Evolutionary conservation across 129 eudicot genomes (phyloP), one percentile per base, ranked within the genome.

Genomic region (Calendula officinalis): DNA sequence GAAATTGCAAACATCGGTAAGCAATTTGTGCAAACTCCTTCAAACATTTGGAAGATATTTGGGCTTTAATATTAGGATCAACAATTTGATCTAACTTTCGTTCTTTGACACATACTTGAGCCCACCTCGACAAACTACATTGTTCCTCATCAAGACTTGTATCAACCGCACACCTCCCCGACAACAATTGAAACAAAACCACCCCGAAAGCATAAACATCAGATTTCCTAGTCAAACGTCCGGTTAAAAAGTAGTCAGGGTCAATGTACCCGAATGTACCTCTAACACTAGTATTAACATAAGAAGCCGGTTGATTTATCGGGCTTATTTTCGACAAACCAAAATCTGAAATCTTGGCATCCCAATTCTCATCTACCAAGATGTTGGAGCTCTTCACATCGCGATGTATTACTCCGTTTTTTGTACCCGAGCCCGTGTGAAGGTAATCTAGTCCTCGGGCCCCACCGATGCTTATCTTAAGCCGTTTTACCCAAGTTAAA

Each of bases 211-310:
- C 55, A 14, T 13, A 49, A 2, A 5, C 9, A 5, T 49, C 30
- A 1, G 30, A 49, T 49, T 14, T 14, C 27, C 27, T 49, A 0
- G 30, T 49, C 8, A 14, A 49, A 49, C 55, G 27, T 13, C 55
- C 27, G 6, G 55, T 45, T 45, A 45, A 8, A 49, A 2, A 49
- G 7, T 14, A 49, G 6, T 13, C 7, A 49, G 30, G 55, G 15
- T 49, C 30, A 8, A 49, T 49, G 30, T 45, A 45, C 51, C 57
- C 57, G 7, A 51, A 51, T 5, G 57, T 51, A 4, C 57, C 57
- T 51, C 30, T 51, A 16, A 51, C 57, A 51, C 27, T 5, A 22
- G 57, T 51, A 11, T 51, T 51, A 11, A 51, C 57, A 51, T 51
- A 51, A 51, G 57, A 41, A 41, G 45, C 9, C 0, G 33, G 57